These are phyloP conservation scores for Chaetomiaceae sp. DNA, from an alignment of 2,329 filamentous ascomycete species.

Conservation along the genomic window DNA sequence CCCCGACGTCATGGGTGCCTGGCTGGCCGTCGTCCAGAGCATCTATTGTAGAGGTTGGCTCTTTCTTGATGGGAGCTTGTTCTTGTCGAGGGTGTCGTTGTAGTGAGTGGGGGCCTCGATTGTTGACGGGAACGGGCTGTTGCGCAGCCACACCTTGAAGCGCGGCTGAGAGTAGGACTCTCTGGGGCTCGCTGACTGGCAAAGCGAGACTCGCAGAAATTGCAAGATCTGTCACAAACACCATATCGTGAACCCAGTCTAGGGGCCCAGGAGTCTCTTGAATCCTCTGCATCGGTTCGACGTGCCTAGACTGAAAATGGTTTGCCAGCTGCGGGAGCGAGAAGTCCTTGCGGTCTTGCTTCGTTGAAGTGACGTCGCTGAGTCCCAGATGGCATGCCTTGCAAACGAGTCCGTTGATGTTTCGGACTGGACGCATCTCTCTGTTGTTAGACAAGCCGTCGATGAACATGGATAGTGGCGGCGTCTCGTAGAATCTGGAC, in stretches of 20 bases:
- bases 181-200: constrained; percentile 31
- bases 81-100: not conserved
- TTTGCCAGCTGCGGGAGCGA: constrained; percentile 57
- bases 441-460: constrained; percentile 53
- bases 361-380: constrained; percentile 24
- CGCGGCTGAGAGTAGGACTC: constrained; percentile 36
- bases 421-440: constrained; percentile 52
- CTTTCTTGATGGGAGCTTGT: not conserved
- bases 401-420: constrained; percentile 50
- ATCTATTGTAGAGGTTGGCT: too few relatives aligned
- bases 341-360: constrained; percentile 39
- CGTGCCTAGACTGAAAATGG: constrained; percentile 48
- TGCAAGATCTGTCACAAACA: constrained; percentile 36
- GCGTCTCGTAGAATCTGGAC: constrained; percentile 51
- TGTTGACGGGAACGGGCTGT: not conserved
- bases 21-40: not conserved
- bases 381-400: constrained; percentile 45
- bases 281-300: constrained; percentile 26
- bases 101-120: not conserved
- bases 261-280: constrained; percentile 25
- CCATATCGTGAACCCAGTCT: constrained; percentile 46
- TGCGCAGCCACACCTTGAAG: constrained; percentile 34
- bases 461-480: constrained; percentile 54
- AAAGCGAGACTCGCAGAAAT: constrained; percentile 29
- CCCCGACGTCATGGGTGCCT: not conserved